Evolutionary conservation across 176 grass and related monocot species (phyloP), one percentile per base, ranked within the genome.

Genomic region (Hyparrhenia diplandra): DNA sequence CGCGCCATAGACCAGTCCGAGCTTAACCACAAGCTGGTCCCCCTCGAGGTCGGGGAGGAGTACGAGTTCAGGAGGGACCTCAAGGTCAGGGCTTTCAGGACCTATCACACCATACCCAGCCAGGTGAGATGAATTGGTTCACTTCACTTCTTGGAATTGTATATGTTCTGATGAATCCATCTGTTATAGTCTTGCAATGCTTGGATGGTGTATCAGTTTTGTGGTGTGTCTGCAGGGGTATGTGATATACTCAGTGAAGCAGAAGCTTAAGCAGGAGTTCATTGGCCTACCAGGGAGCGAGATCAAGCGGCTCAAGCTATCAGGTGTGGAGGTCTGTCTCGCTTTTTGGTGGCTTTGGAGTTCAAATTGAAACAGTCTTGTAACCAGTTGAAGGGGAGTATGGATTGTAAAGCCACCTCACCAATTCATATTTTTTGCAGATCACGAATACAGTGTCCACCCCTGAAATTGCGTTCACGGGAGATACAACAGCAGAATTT

Each of bases 51-150:
- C 8, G 95, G 95, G 1, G 75, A 95, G 81, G 95, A 98, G 65
- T 91, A 87, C 74, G 73, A 95, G 71, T 60, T 98, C 71, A 89
- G 90, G 86, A 94, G 86, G 67, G 92, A 93, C 66, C 90, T 98
- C 66, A 95, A 87, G 91, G 95, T 98, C 41, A 94, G n/a, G 82
- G 84, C 95, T 37, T 98, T 98, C 88, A 98, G 76, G 91, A 98
- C 92, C 64, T 95, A 88, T 61, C 92, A 98, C 79, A 86, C 49
- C 49, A 89, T 95, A 62, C 95, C 92, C 25, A 98, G 95, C 85
- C 95, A 95, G 92, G 92, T 87, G 75, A 91, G 80, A 81, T 52
- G 55, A 41, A 47, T 66, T 80, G 25, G 18, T 51, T 81, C 20
- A 84, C 8, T 74, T 39, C 4, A 28, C 5, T 35, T 24, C 41